Evolutionary conservation across 257 asterid species (phyloP).

Genomic region (Solanum piurae): DNA sequence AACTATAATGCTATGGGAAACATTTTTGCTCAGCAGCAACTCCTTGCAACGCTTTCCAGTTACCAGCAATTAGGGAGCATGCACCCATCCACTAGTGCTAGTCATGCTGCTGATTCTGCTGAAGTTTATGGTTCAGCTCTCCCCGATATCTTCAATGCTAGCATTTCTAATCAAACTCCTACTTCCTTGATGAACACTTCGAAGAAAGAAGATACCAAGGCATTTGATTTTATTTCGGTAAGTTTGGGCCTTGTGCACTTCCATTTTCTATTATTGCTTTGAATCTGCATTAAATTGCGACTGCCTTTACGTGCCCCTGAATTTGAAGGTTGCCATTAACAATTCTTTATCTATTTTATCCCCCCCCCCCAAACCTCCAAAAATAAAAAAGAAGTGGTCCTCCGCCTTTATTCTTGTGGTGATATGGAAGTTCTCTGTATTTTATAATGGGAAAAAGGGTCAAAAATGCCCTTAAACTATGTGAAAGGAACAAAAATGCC

Average conservation of each 20-base stretch:
- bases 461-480: neutral
- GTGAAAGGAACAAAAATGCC: neutral
- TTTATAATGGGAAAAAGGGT: neutral
- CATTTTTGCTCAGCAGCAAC: constrained; percentile 75
- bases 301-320: neutral
- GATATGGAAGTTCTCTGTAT: neutral
- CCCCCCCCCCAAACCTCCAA: neutral
- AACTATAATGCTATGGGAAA: constrained; percentile 51
- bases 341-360: neutral
- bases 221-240: constrained; percentile 95
- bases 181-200: constrained; percentile 64
- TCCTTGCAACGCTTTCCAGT: constrained; percentile 80
- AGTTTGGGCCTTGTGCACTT: constrained; percentile 17
- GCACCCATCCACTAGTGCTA: constrained; percentile 29
- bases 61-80: constrained; percentile 70
- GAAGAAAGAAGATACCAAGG: constrained; percentile 74
- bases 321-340: neutral
- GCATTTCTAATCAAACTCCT: constrained; percentile 55
- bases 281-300: neutral
- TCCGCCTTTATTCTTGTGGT: neutral
- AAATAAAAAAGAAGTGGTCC: neutral
- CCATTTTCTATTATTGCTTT: constrained; percentile 2
- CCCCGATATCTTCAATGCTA: constrained; percentile 83
- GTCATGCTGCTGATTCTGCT: constrained; percentile 31
- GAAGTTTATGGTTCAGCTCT: constrained; percentile 47